Evolutionary conservation across 2,329 filamentous ascomycete species (phyloP).

Genomic region (Neurospora sp.): DNA sequence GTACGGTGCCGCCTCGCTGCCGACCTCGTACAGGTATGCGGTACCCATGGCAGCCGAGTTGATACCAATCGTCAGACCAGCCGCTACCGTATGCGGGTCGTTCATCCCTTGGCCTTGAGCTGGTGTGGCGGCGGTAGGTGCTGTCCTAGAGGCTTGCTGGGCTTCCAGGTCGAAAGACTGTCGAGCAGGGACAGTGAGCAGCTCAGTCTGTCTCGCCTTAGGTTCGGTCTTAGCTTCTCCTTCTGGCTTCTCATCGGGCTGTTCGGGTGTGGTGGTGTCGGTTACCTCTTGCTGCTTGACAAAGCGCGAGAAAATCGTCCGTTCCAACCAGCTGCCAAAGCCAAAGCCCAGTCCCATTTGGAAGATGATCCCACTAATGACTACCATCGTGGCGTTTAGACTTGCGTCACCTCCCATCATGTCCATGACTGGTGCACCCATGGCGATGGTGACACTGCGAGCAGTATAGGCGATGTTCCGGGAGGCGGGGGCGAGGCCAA

Average conservation of each 20-base stretch:
- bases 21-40: constrained; percentile 43
- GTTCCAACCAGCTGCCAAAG: constrained; percentile 16
- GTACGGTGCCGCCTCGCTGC: constrained; percentile 43
- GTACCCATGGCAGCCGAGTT: constrained; percentile 53
- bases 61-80: constrained; percentile 44
- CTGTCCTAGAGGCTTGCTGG: neutral
- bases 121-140: neutral
- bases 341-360: constrained; percentile 26
- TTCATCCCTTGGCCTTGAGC: constrained; percentile 13
- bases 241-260: neutral
- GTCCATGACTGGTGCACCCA: constrained; percentile 36
- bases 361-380: constrained; percentile 37
- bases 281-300: neutral
- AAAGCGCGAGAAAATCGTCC: neutral
- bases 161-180: neutral
- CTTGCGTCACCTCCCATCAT: constrained; percentile 34
- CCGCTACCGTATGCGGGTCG: constrained; percentile 32
- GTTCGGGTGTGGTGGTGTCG: neutral
- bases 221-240: neutral
- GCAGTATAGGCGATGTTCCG: constrained; percentile 37
- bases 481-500: constrained; percentile 24
- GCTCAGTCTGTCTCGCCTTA: neutral
- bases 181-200: neutral
- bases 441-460: constrained; percentile 39
- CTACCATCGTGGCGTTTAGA: constrained; percentile 40